phyloP scores from a whole-genome alignment of 352 stramenopile species.

The Halophytophthora batemanensis region DNA sequence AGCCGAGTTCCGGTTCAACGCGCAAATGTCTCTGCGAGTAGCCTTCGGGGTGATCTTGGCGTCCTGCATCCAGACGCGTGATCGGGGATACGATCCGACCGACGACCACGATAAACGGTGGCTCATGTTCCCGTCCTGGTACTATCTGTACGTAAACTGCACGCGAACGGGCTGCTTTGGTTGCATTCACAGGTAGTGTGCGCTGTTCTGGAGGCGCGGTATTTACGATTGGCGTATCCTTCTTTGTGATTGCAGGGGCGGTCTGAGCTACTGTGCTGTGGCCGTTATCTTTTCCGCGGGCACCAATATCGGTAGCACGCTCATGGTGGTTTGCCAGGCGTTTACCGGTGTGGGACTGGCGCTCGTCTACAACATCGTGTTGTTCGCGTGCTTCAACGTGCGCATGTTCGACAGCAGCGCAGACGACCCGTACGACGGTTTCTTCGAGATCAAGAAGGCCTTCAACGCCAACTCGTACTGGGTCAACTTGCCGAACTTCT shows the following conservation, averaged over 20 bases:
- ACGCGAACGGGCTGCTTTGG: no score
- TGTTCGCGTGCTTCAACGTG: constrained; percentile 43
- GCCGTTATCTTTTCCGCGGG: constrained; percentile 69
- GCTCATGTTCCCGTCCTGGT: constrained; percentile 46
- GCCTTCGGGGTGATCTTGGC: constrained; percentile 37
- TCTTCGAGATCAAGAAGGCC: constrained; percentile 42
- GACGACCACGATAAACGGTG: constrained; percentile 30
- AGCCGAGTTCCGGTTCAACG: constrained; percentile 44
- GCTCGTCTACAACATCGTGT: constrained; percentile 61
- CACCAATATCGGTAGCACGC: constrained; percentile 68
- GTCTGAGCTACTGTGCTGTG: constrained; percentile 72
- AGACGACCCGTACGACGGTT: constrained; percentile 27
- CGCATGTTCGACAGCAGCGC: constrained; percentile 26
- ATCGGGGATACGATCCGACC: constrained; percentile 21
- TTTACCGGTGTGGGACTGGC: constrained; percentile 64
- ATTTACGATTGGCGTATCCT: no score
- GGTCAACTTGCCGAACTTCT: constrained; percentile 51
- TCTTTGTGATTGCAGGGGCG: constrained; percentile 38
- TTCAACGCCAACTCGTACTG: constrained; percentile 51
- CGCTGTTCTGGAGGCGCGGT: no score
- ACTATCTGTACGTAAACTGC: constrained; percentile 22
- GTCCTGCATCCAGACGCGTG: constrained; percentile 37
- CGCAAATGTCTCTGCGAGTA: constrained; percentile 35
- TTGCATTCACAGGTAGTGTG: no score
- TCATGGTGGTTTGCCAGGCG: constrained; percentile 65